phyloP scores from a whole-genome alignment of 768 basidiomycete species.

The Naganishia onofrii region DNA sequence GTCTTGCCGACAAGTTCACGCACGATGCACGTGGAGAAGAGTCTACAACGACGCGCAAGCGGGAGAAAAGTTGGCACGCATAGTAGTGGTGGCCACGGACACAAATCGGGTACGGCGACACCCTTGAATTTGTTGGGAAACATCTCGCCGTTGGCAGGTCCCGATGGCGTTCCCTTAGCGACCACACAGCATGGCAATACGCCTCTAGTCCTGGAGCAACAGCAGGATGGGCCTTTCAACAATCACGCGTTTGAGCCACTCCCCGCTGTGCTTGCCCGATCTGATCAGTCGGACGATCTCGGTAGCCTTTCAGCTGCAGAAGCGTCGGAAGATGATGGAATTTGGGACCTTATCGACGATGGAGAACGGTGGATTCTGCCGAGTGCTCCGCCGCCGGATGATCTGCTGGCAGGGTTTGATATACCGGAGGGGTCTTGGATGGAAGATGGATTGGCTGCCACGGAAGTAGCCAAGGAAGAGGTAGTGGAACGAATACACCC shows the following conservation, averaged over 20 bases:
- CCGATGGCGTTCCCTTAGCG: background rate
- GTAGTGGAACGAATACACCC: background rate
- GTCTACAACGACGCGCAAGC: slow-evolving; percentile 9
- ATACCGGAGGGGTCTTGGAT: background rate
- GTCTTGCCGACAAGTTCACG: slow-evolving; percentile 17
- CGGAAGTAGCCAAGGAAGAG: background rate
- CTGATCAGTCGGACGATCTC: background rate
- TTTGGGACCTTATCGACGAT: slow-evolving; percentile 17
- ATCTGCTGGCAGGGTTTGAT: background rate
- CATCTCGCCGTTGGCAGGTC: background rate
- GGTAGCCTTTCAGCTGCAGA: background rate
- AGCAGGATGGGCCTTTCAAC: slow-evolving; percentile 6
- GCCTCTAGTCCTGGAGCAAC: background rate
- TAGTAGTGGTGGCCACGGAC: background rate
- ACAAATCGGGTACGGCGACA: slow-evolving; percentile 4
- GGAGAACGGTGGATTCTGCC: slow-evolving; percentile 23
- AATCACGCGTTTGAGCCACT: slow-evolving; percentile 19
- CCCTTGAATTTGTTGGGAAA: background rate
- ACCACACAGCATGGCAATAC: background rate
- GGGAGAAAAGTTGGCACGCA: background rate
- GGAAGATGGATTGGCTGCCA: background rate
- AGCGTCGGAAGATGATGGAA: slow-evolving; percentile 1
- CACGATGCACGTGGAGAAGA: slow-evolving; percentile 20
- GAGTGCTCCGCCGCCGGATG: slow-evolving; percentile 10
- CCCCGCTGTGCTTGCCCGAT: background rate